A percentile compares a stretch with the other conserved stretches of the same genome.
These are phyloP conservation scores for Chrysopogon serrulatus DNA, from an alignment of 176 grass and related monocot genomes.

Conservation along the genomic window DNA sequence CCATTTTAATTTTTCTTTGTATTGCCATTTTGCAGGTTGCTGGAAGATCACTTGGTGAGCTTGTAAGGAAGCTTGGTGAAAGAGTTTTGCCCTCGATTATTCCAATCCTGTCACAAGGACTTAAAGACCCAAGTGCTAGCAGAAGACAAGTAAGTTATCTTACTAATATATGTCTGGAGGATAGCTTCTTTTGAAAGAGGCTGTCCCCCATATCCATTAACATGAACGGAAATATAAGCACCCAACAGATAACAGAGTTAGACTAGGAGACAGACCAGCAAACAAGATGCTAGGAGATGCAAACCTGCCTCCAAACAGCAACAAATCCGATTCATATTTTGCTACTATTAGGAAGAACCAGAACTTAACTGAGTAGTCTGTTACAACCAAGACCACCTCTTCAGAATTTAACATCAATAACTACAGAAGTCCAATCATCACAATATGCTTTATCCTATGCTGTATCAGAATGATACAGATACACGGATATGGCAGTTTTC, in stretches of 20 bases:
- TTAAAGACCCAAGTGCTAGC: slow-evolving; percentile 72
- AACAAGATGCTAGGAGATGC: background rate
- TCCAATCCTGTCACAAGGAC: slow-evolving; percentile 86
- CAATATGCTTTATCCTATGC: no score
- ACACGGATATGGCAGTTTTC: no score
- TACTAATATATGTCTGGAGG: slow-evolving; percentile 8
- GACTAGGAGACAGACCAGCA: background rate
- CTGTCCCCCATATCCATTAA: background rate
- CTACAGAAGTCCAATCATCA: no score
- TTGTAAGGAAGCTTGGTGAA: slow-evolving; percentile 97
- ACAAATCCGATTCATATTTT: background rate
- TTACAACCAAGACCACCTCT: background rate
- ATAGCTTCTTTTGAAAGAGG: background rate
- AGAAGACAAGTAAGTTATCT: slow-evolving; percentile 85
- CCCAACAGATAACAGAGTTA: background rate
- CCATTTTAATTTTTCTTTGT: slow-evolving; percentile 3
- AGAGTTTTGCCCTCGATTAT: slow-evolving; percentile 96
- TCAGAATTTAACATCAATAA: no score
- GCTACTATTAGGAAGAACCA: background rate
- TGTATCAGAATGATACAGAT: no score
- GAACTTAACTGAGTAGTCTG: background rate
- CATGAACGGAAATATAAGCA: background rate
- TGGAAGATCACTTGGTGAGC: slow-evolving; percentile 91
- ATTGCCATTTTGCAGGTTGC: slow-evolving; percentile 62
- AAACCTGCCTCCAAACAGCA: background rate